phyloP scores from a whole-genome alignment of 2,329 filamentous ascomycete genomes.

The Alternaria solani region DNA sequence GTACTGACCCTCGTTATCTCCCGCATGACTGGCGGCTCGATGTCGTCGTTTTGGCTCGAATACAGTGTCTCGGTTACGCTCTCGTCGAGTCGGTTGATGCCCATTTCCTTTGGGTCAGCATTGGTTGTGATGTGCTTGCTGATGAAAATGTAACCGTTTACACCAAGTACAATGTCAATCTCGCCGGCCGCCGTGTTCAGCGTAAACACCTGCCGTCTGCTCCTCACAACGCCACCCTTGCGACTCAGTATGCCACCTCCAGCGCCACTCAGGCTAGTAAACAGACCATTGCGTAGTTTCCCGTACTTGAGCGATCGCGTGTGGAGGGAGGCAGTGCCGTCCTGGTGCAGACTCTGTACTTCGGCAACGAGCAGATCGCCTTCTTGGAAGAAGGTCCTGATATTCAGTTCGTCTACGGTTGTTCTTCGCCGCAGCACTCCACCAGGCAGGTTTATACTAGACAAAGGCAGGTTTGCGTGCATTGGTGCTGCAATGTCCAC shows the following conservation, averaged over 20 bases:
- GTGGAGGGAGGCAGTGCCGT: constrained; percentile 87
- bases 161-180: constrained; percentile 87
- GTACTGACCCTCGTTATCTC: constrained; percentile 88
- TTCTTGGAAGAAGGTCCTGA: constrained; percentile 95
- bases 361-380: constrained; percentile 94
- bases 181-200: constrained; percentile 66
- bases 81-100: constrained; percentile 88
- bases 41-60: constrained; percentile 91
- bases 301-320: constrained; percentile 92
- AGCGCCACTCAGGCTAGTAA: constrained; percentile 80
- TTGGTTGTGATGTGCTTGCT: constrained; percentile 76
- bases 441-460: constrained; percentile 91
- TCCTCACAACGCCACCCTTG: constrained; percentile 79
- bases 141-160: constrained; percentile 98
- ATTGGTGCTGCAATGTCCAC: constrained; percentile 91
- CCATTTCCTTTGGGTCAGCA: constrained; percentile 62
- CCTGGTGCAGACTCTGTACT: constrained; percentile 86
- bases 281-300: constrained; percentile 92
- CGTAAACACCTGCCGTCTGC: constrained; percentile 88
- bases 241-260: constrained; percentile 66
- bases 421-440: constrained; percentile 91
- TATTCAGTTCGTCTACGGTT: constrained; percentile 95
- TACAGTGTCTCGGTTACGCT: constrained; percentile 85
- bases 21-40: constrained; percentile 76
- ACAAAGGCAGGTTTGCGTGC: constrained; percentile 84